phyloP scores from a whole-genome alignment of 257 asterid species.

The Salvia splendens region DNA sequence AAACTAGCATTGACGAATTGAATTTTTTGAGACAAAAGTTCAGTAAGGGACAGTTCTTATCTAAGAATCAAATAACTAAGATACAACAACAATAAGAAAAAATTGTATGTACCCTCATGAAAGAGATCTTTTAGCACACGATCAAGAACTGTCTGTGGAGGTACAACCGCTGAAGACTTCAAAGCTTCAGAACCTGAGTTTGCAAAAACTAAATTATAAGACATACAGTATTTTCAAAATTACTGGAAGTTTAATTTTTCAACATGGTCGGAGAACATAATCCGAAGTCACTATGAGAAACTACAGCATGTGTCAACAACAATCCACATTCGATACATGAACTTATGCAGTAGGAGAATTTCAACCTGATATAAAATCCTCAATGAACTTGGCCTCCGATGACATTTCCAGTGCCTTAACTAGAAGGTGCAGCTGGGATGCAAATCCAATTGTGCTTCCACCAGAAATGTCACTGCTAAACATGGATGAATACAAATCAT shows the following conservation, averaged over 20 bases:
- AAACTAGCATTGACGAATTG: conserved; percentile 19
- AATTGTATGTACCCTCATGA: conserved; percentile 59
- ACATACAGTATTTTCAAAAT: conserved; percentile 17
- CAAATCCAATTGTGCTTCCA: conserved; percentile 69
- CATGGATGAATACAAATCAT: conserved; percentile 31
- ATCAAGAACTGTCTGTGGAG: conserved; percentile 95
- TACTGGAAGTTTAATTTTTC: neutral
- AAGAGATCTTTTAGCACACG: conserved; percentile 92
- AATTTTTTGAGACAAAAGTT: neutral
- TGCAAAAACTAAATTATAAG: conserved; percentile 47
- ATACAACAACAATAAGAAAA: conserved; percentile 24
- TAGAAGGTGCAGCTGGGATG: conserved; percentile 75
- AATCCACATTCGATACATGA: conserved; percentile 24
- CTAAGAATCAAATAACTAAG: conserved; percentile 25
- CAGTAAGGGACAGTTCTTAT: conserved; percentile 12
- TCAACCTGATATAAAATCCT: conserved; percentile 88
- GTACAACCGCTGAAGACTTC: conserved; percentile 75
- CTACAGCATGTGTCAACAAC: conserved; percentile 21
- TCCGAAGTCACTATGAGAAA: conserved; percentile 18
- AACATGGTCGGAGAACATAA: conserved; percentile 5
- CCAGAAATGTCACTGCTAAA: conserved; percentile 52
- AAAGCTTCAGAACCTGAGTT: conserved; percentile 59
- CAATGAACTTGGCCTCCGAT: conserved; percentile 68
- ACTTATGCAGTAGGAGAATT: conserved; percentile 16
- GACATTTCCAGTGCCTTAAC: conserved; percentile 72